Evolutionary conservation across 75 land plant genomes (phyloP).

Genomic region (Picea sitchensis): DNA sequence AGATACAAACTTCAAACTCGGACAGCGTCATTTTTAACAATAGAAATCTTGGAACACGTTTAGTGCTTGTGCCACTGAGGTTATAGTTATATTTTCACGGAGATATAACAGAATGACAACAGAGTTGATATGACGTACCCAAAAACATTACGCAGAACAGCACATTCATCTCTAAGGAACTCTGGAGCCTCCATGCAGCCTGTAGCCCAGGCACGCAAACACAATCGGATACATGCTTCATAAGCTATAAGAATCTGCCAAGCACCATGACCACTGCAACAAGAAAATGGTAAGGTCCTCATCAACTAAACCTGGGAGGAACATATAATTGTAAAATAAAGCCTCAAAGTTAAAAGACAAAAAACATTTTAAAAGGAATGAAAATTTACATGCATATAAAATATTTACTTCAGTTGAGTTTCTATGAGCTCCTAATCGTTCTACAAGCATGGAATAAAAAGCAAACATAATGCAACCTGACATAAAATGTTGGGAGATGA

Average conservation of each 20-base stretch:
- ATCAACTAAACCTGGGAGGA: neutral
- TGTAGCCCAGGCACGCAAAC: constrained; percentile 74
- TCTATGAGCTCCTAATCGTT: neutral
- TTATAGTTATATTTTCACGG: neutral
- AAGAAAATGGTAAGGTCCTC: neutral
- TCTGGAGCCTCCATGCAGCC: constrained; percentile 83
- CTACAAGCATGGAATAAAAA: neutral
- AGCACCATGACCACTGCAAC: constrained; percentile 66
- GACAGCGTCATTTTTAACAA: no score
- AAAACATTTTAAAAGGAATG: neutral
- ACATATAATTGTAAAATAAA: neutral
- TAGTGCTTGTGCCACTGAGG: neutral
- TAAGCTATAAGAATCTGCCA: constrained; percentile 83
- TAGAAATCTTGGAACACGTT: no score
- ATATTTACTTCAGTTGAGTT: neutral
- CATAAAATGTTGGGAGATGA: constrained; percentile 16
- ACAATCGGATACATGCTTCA: constrained; percentile 80
- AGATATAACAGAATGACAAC: neutral
- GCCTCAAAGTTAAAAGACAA: neutral
- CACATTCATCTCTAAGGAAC: constrained; percentile 75
- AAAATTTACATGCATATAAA: neutral
- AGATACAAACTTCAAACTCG: no score
- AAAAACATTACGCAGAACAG: constrained; percentile 63
- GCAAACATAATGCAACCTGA: constrained; percentile 19
- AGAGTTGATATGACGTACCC: constrained; percentile 39